Conservation (phyloP, 2,329 filamentous ascomycete species). For the Trichoderma koningiopsis region DNA sequence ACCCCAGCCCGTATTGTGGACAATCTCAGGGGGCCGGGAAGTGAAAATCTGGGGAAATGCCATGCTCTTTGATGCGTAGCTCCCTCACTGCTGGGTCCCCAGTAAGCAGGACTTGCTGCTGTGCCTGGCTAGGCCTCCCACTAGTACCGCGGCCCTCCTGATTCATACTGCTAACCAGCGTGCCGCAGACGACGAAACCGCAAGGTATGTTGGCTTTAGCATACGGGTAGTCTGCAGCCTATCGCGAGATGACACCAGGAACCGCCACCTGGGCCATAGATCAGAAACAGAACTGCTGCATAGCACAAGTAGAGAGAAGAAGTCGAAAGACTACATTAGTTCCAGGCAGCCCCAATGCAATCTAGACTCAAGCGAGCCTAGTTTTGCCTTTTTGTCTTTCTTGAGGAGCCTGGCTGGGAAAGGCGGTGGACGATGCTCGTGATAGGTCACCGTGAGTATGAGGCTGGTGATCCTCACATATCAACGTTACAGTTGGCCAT, state of each 20-base stretch:
- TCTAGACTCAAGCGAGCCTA: constrained; percentile 13
- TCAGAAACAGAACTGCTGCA: background rate
- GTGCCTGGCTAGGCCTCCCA: constrained; percentile 13
- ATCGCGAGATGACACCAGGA: constrained; percentile 6
- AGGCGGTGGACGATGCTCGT: constrained; percentile 15
- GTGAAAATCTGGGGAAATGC: constrained; percentile 26
- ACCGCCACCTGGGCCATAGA: constrained; percentile 3
- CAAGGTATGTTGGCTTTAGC: background rate
- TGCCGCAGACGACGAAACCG: background rate
- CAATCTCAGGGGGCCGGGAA: background rate
- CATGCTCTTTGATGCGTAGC: constrained; percentile 19
- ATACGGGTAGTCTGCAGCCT: background rate
- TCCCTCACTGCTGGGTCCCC: constrained; percentile 3
- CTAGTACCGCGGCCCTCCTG: background rate
- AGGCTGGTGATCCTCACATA: constrained; percentile 16
- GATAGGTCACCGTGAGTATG: constrained; percentile 9
- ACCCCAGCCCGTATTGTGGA: constrained; percentile 12
- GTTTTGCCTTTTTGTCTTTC: background rate
- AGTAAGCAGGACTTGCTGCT: constrained; percentile 5
- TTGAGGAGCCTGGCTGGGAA: background rate
- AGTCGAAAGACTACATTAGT: background rate
- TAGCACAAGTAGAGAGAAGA: background rate
- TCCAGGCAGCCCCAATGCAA: background rate
- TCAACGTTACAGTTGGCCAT: background rate
- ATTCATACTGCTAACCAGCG: background rate